Conservation (phyloP, 1,284 basidiomycete genomes). For the Leccinum pachyderme region DNA sequence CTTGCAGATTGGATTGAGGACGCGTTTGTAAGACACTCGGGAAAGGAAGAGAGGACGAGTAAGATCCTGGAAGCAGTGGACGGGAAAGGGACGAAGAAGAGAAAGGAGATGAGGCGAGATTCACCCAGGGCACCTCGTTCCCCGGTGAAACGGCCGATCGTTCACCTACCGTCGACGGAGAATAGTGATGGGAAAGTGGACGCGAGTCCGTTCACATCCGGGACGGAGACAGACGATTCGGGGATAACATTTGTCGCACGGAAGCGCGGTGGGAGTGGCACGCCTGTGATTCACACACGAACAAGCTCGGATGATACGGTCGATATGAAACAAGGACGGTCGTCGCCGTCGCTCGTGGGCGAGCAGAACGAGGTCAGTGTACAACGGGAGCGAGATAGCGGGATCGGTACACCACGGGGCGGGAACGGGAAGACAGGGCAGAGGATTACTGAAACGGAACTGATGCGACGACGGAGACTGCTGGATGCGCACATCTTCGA, state of each 20-base stretch:
- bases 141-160: conserved; percentile 22
- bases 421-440: conserved; percentile 52
- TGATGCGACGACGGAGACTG: conserved; percentile 74
- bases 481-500: conserved; percentile 60
- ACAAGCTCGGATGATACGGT: conserved; percentile 19
- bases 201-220: conserved; percentile 38
- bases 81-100: conserved; percentile 17
- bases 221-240: conserved; percentile 64
- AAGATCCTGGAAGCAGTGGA: conserved; percentile 16
- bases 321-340: conserved; percentile 27
- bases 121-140: conserved; percentile 24
- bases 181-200: conserved; percentile 14
- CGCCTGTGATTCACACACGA: conserved; percentile 17
- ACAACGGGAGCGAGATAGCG: conserved; percentile 27
- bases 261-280: conserved; percentile 37
- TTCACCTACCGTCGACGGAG: not conserved
- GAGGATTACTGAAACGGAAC: conserved; percentile 73
- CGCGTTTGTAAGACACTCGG: conserved; percentile 54
- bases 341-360: conserved; percentile 8
- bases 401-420: conserved; percentile 31
- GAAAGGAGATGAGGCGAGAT: conserved; percentile 12
- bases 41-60: conserved; percentile 21
- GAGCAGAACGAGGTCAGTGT: conserved; percentile 8
- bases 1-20: conserved; percentile 92
- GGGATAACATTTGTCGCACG: conserved; percentile 70